Conservation (phyloP, 192 early-diverging fungal genomes). For the Oehlia diaphana region DNA sequence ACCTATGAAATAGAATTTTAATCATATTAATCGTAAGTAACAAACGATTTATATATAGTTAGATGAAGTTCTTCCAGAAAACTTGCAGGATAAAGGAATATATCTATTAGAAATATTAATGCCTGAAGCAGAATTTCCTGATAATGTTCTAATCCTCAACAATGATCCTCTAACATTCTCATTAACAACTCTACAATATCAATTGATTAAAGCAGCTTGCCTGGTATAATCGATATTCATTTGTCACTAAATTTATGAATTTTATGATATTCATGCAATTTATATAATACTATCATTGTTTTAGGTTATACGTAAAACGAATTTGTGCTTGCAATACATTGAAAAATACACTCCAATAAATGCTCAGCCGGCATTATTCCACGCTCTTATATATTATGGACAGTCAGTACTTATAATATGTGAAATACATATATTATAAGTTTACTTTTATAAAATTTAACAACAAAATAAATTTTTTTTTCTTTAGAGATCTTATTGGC, state of each 20-base stretch:
- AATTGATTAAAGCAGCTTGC: conserved; percentile 1
- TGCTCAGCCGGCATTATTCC: neutral
- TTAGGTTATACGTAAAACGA: conserved; percentile 15
- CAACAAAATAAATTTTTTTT: neutral
- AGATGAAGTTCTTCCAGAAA: neutral
- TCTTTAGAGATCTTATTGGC: neutral
- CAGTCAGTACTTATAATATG: neutral
- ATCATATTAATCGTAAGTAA: neutral
- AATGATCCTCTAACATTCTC: neutral
- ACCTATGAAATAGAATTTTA: neutral
- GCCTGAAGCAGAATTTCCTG: neutral
- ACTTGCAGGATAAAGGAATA: neutral
- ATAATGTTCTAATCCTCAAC: neutral
- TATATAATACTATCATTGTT: neutral
- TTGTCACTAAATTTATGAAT: neutral
- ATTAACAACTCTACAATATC: conserved; percentile 10
- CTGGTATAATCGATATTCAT: neutral
- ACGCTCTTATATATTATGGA: neutral
- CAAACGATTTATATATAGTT: neutral
- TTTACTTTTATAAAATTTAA: neutral
- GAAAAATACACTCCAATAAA: conserved; percentile 2
- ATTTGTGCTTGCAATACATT: neutral
- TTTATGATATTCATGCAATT: neutral
- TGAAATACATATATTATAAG: too few relatives aligned
- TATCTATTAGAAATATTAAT: neutral